Conservation (phyloP, 805 yeast species). For the Wickerhamiella kazuoi region DNA sequence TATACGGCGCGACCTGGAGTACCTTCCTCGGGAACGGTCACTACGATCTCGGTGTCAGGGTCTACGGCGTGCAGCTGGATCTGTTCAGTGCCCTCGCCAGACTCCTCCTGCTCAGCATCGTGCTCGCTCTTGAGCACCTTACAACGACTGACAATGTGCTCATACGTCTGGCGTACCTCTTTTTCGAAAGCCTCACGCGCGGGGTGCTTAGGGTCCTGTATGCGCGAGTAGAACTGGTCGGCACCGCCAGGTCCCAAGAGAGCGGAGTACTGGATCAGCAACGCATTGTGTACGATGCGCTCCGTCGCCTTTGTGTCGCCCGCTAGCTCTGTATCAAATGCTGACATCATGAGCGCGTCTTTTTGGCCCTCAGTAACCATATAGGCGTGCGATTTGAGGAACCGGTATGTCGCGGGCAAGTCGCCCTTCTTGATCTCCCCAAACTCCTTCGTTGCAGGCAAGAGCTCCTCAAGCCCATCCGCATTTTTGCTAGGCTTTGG, state of each 20-base stretch:
- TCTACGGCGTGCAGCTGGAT: constrained; percentile 82
- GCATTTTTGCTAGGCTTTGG: constrained; percentile 11
- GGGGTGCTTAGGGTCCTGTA: constrained; percentile 35
- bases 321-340: constrained; percentile 65
- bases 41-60: constrained; percentile 57
- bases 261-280: constrained; percentile 54
- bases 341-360: constrained; percentile 82
- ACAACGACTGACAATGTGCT: constrained; percentile 64
- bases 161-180: constrained; percentile 57
- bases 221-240: constrained; percentile 43
- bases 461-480: constrained; percentile 22
- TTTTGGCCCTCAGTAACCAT: constrained; percentile 72
- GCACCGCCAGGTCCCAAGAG: constrained; percentile 21
- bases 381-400: constrained; percentile 36
- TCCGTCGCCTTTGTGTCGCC: constrained; percentile 38
- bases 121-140: constrained; percentile 34
- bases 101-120: constrained; percentile 18
- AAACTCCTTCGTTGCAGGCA: constrained; percentile 49
- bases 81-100: constrained; percentile 48
- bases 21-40: constrained; percentile 35
- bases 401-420: constrained; percentile 32
- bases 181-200: constrained; percentile 52
- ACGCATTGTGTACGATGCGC: constrained; percentile 62
- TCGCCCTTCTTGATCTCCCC: constrained; percentile 37
- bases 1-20: constrained; percentile 22